Evolutionary conservation across 2,329 filamentous ascomycete genomes (phyloP).

Genomic region (Trichoderma aggressivum): DNA sequence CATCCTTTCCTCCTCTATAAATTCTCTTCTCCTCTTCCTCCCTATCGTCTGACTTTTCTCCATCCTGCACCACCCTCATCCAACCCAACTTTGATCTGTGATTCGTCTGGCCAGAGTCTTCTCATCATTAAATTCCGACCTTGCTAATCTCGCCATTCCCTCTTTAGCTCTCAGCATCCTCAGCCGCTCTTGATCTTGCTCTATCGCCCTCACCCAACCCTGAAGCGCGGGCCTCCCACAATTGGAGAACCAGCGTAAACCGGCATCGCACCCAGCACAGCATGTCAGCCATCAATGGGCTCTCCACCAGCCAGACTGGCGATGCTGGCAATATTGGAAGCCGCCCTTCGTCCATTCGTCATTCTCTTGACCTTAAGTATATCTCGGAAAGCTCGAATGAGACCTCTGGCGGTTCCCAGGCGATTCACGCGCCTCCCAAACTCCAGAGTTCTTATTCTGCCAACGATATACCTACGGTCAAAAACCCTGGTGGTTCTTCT

Average conservation of each 20-base stretch:
- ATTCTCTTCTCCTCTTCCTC: not conserved
- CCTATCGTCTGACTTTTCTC: not conserved
- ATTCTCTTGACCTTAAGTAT: constrained; percentile 57
- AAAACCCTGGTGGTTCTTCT: constrained; percentile 56
- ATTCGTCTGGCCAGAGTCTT: not conserved
- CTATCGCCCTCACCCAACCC: constrained; percentile 64
- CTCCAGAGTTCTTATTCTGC: constrained; percentile 86
- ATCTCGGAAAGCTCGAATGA: constrained; percentile 46
- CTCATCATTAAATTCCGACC: not conserved
- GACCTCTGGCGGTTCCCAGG: constrained; percentile 40
- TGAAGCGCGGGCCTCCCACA: constrained; percentile 47
- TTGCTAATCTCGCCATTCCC: not conserved
- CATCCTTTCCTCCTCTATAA: not conserved
- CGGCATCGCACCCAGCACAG: constrained; percentile 67
- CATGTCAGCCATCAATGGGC: constrained; percentile 46
- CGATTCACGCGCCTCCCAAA: constrained; percentile 62
- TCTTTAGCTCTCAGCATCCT: constrained; percentile 70
- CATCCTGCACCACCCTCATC: not conserved
- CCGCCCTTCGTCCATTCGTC: constrained; percentile 49
- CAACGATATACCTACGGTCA: constrained; percentile 83
- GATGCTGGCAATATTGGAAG: constrained; percentile 47
- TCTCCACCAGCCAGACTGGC: constrained; percentile 39
- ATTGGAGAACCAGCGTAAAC: constrained; percentile 59
- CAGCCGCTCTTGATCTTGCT: constrained; percentile 76
- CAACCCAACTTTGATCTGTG: not conserved